phyloP scores from a whole-genome alignment of 2,329 filamentous ascomycete genomes.

The Fusarium irregulare region DNA sequence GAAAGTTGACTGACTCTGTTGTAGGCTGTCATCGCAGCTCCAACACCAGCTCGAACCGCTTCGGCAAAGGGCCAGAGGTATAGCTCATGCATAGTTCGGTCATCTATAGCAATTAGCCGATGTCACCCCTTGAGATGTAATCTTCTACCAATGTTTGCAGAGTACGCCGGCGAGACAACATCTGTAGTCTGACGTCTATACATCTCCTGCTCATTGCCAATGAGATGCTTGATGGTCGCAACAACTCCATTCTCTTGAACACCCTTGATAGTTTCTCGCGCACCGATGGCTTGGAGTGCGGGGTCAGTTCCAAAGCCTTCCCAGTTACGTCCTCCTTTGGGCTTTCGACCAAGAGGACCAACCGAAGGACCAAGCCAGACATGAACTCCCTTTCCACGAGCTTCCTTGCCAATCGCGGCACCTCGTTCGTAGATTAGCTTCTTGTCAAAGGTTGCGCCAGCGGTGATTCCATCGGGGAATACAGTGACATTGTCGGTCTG shows the following conservation, averaged over 20 bases:
- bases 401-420: constrained; percentile 76
- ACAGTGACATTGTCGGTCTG: constrained; percentile 80
- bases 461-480: constrained; percentile 83
- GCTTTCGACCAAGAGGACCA: constrained; percentile 77
- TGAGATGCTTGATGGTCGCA: constrained; percentile 67
- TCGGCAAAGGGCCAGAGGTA: constrained; percentile 91
- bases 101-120: constrained; percentile 56
- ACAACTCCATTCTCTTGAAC: constrained; percentile 68
- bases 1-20: constrained; percentile 60
- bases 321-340: constrained; percentile 79
- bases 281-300: constrained; percentile 79
- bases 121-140: rapidly evolving
- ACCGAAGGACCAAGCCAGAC: constrained; percentile 77
- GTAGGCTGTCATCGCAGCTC: constrained; percentile 88
- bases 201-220: constrained; percentile 70
- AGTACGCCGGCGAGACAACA: constrained; percentile 56
- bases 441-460: constrained; percentile 81
- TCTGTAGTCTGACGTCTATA: constrained; percentile 57
- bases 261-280: constrained; percentile 81
- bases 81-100: constrained; percentile 77
- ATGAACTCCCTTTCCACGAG: constrained; percentile 78
- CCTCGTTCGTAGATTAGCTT: constrained; percentile 75
- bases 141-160: constrained; percentile 79
- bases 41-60: constrained; percentile 82
- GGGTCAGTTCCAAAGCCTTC: constrained; percentile 80